Conservation (phyloP, 352 stramenopile genomes). For the Phytophthora multivora region DNA sequence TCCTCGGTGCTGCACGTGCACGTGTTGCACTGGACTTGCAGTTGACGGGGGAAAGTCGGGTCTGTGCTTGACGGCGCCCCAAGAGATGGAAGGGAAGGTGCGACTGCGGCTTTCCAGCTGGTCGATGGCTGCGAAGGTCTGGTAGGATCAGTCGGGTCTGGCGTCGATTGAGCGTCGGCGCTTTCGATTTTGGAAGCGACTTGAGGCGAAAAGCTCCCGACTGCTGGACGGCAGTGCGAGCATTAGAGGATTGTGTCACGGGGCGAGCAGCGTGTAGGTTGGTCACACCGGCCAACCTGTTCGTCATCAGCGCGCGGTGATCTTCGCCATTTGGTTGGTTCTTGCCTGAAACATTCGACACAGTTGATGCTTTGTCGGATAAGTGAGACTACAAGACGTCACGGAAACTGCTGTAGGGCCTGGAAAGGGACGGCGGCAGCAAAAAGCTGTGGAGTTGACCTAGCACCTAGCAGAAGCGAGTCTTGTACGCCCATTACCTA, state of each 20-base stretch:
- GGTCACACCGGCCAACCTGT: not conserved
- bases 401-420: too few relatives aligned
- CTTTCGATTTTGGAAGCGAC: slow-evolving; percentile 27
- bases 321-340: slow-evolving; percentile 1
- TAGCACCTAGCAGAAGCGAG: not conserved
- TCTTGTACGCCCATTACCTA: too few relatives aligned
- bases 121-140: slow-evolving; percentile 17
- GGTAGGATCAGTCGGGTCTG: slow-evolving; percentile 12
- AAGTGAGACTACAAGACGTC: too few relatives aligned
- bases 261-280: not conserved
- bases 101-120: slow-evolving; percentile 30
- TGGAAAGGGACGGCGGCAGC: not conserved
- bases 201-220: not conserved
- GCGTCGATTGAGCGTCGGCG: not conserved
- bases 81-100: slow-evolving; percentile 25
- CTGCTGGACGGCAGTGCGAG: not conserved
- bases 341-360: not conserved
- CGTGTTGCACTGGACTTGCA: slow-evolving; percentile 23
- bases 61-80: slow-evolving; percentile 2
- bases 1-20: not conserved
- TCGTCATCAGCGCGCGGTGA: slow-evolving; percentile 11
- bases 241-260: not conserved
- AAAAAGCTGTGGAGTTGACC: not conserved
- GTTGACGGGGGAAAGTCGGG: slow-evolving; percentile 17
- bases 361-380: not conserved